Evolutionary conservation across 2,329 filamentous ascomycete species (phyloP), one percentile per base, ranked within the genome.

Genomic region (Chalaropsis thielavioides): DNA sequence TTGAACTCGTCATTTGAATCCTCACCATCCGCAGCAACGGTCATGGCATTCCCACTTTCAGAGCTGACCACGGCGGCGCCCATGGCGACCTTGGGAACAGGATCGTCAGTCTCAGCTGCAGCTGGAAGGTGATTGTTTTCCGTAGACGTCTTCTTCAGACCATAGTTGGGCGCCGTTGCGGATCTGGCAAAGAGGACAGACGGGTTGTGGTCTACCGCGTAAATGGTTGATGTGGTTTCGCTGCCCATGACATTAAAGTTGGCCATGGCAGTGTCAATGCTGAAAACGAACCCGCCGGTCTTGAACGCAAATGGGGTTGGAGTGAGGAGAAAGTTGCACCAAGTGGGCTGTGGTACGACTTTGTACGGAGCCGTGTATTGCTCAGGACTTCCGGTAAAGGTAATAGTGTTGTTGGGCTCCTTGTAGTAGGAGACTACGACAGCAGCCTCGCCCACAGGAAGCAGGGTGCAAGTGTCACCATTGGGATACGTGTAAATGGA

Each of bases 171-270:
- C 4, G 74, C 71, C 3, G 70, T 67, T 17, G 75, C 71, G 1
- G 75, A 73, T 0, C 77, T 70, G 67, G 74, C 64, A 59, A 68
- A 68, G 2, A 81, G 75, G 17, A 82, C 78, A 8, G 77, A 75
- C 0, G 81, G 80, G 64, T 82, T 82, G 70, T 81, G 82, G 70
- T 81, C 80, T 2, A 80, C 81, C 1, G 79, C 81, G 62, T 79
- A 70, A 59, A 81, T 77, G 2, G 76, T 79, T 59, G 79, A 69
- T 5, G 76, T 76, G 31, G 69, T 63, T 41, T 67, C 51, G 69
- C 68, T 41, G 68, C 68, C 59, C 64, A 67, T 10, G 68, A 68
- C 22, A 63, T 67, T 17, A 64, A 66, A 43, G 65, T 64, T 22
- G 41, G 54, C 58, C 46, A 64, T 59, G 17, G 17, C 35, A 17